Base-by-base conservation (phyloP, 495 filamentous ascomycete genomes). In the Aspergillus nidulans region DNA sequence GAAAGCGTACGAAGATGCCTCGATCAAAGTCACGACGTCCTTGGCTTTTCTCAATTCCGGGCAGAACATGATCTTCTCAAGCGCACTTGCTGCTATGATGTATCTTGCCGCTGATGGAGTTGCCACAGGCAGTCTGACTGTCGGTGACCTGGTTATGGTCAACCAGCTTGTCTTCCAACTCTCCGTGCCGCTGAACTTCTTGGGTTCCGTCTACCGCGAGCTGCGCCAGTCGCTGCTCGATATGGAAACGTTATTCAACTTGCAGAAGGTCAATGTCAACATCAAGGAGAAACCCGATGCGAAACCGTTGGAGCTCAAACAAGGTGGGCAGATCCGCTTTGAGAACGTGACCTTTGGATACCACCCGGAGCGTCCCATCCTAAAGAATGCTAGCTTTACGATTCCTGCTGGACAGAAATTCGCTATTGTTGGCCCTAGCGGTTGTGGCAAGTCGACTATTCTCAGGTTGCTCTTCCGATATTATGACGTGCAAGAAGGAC, bases 161-260 rank as follows among this genome's bases (percentile, higher is more conserved):
- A 98, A 98, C 68, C 95, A 97, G 73, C 85, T 98, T 12, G 92
- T 98, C 57, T 98, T 98, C 71, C 94, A 98, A 71, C 85, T 98
- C 12, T 96, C 91, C 2, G 88, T 97, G 1, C 94, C 94, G 0
- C 78, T 98, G 38, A 98, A 97, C 75, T 98, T 97, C 71, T 76
- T 98, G 1, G 94, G 94, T 9, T 91, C 89, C 6, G 91, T 98
- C 4, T 98, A 98, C 69, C 87, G 94, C 57, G 95, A 98, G 74
- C 79, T 98, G 44, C 80, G 94, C 38, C 95, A 98, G 72, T 96
- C 91, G 12, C 75, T 97, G 45, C 72, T 97, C 49, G 94, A 98
- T 66, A 97, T 98, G 95, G 94, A 97, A 70, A 97, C 95, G 1
- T 80, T 97, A 12, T 98, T 98, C 77, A 96, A 95, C 66, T 77